A percentile compares a stretch with the other conserved stretches of the same genome.
Evolutionary conservation across 495 filamentous ascomycete genomes (phyloP).

Genomic region (Xylaria acuta): DNA sequence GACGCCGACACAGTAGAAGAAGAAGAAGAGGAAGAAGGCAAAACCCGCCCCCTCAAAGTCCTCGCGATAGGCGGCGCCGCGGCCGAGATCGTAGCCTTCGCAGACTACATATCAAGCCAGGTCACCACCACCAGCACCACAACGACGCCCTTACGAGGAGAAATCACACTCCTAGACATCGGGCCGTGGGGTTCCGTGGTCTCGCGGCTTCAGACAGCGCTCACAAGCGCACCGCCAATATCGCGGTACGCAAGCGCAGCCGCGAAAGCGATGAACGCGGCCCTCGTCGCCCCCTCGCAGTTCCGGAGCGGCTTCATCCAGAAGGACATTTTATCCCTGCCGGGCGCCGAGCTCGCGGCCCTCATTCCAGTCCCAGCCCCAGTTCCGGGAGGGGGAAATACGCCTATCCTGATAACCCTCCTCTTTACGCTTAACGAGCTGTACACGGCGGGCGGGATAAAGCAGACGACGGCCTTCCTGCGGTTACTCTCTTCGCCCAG

Average conservation of each 20-base stretch:
- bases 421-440: slow-evolving; percentile 98
- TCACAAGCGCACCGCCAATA: slow-evolving; percentile 55
- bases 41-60: slow-evolving; percentile 44
- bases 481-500: slow-evolving; percentile 58
- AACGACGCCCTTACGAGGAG: slow-evolving; percentile 8
- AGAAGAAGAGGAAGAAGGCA: background rate
- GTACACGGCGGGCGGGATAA: slow-evolving; percentile 73
- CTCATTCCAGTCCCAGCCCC: slow-evolving; percentile 37
- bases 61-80: slow-evolving; percentile 86
- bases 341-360: slow-evolving; percentile 46
- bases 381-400: no score
- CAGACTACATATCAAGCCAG: slow-evolving; percentile 61
- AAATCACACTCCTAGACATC: slow-evolving; percentile 76
- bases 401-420: slow-evolving; percentile 70
- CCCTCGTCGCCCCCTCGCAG: slow-evolving; percentile 44
- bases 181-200: slow-evolving; percentile 76
- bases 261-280: slow-evolving; percentile 49
- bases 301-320: slow-evolving; percentile 62
- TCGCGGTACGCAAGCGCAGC: slow-evolving; percentile 63
- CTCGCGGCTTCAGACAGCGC: slow-evolving; percentile 51
- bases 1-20: background rate
- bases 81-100: slow-evolving; percentile 82
- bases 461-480: slow-evolving; percentile 76
- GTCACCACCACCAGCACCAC: slow-evolving; percentile 23
- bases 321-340: slow-evolving; percentile 65